A percentile compares a stretch with the other conserved stretches of the same genome.
phyloP scores from a whole-genome alignment of 1,284 basidiomycete genomes.

The Austropuccinia psidii region DNA sequence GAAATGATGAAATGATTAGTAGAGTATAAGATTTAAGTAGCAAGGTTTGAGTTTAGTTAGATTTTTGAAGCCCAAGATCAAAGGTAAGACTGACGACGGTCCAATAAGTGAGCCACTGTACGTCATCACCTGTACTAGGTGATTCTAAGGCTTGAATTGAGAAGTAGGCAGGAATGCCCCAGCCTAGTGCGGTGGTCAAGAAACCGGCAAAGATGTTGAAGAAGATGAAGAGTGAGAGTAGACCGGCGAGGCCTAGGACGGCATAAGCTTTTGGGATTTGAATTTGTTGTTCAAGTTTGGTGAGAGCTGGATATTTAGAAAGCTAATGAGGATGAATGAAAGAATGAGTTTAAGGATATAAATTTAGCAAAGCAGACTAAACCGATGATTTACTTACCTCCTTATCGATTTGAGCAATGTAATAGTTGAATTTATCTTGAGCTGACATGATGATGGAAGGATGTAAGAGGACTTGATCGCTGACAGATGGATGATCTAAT shows the following conservation, averaged over 20 bases:
- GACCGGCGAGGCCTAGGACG: background rate
- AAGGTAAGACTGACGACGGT: slow-evolving; percentile 24
- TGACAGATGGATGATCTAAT: no score
- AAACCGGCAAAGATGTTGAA: slow-evolving; percentile 73
- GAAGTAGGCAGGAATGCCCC: slow-evolving; percentile 72
- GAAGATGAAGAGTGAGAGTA: slow-evolving; percentile 55
- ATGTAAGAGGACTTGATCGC: no score
- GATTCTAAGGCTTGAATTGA: slow-evolving; percentile 76
- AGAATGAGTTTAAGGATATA: background rate
- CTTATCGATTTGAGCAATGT: slow-evolving; percentile 36
- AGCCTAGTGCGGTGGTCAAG: slow-evolving; percentile 74
- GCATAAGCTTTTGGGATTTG: slow-evolving; percentile 39
- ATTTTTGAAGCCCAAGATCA: no score
- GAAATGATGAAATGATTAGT: background rate
- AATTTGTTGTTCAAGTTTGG: slow-evolving; percentile 27
- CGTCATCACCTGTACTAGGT: slow-evolving; percentile 63
- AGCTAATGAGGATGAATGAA: slow-evolving; percentile 7
- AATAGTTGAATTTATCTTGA: slow-evolving; percentile 36
- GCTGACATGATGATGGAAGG: slow-evolving; percentile 27
- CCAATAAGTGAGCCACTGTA: slow-evolving; percentile 67
- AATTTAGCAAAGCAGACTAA: background rate
- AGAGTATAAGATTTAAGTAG: background rate
- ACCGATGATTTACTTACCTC: slow-evolving; percentile 8
- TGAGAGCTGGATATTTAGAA: slow-evolving; percentile 32
- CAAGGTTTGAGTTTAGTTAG: background rate